phyloP scores from a whole-genome alignment of 108 stramenopile genomes.

The Skeletonema grethae region DNA sequence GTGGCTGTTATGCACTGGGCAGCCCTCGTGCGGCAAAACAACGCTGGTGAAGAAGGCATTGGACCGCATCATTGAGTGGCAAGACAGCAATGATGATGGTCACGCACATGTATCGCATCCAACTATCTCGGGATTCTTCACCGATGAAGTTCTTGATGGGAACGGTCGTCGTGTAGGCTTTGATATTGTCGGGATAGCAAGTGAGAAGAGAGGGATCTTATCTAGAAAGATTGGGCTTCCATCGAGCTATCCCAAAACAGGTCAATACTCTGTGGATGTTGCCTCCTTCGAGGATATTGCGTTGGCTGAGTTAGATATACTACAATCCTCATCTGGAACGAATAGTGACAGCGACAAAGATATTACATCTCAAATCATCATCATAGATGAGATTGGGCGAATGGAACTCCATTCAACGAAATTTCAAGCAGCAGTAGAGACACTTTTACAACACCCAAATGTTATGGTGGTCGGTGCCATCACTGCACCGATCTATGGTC shows the following conservation, averaged over 20 bases:
- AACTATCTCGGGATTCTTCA: constrained; percentile 18
- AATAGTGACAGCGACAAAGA: background rate
- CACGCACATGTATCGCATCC: background rate
- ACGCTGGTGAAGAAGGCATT: constrained; percentile 25
- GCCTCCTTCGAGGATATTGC: constrained; percentile 27
- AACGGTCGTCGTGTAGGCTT: constrained; percentile 16
- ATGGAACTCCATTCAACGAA: constrained; percentile 33
- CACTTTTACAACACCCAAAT: background rate
- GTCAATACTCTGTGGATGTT: constrained; percentile 35
- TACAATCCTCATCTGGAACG: too few species aligned
- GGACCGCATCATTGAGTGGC: background rate
- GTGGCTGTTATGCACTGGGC: constrained; percentile 33
- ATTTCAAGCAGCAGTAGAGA: constrained; percentile 10
- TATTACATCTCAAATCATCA: constrained; percentile 3
- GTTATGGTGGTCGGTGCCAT: constrained; percentile 17
- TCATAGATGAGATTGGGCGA: constrained; percentile 33
- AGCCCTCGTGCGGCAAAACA: constrained; percentile 31
- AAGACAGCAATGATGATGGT: background rate
- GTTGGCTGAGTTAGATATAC: background rate
- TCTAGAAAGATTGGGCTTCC: constrained; percentile 20
- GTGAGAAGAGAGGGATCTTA: constrained; percentile 19
- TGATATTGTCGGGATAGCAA: constrained; percentile 28
- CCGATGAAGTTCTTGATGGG: constrained; percentile 31
- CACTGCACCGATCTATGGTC: constrained; percentile 27
- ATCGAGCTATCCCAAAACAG: constrained; percentile 23